These are phyloP conservation scores for Cyberlindnera euphorbiiphila DNA, from an alignment of 805 yeast species.

Conservation along the genomic window DNA sequence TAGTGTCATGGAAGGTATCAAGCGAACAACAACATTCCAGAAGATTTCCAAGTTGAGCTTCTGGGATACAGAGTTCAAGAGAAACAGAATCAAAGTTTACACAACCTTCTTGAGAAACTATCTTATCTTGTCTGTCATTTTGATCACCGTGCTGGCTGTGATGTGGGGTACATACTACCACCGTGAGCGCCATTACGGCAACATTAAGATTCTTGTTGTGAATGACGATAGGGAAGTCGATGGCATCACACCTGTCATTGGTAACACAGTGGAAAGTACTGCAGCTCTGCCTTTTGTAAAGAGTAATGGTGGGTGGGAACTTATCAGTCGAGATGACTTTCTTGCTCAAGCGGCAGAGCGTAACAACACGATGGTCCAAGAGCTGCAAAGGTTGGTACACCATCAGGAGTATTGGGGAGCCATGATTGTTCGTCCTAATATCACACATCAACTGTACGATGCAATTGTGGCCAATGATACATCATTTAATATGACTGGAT, in stretches of 20 bases:
- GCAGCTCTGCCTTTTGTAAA: slow-evolving; percentile 3
- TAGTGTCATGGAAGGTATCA: slow-evolving; percentile 19
- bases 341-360: slow-evolving; percentile 16
- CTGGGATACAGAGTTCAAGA: slow-evolving; percentile 22
- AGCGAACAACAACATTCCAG: slow-evolving; percentile 13
- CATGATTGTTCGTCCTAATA: slow-evolving; percentile 44
- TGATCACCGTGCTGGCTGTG: slow-evolving; percentile 26
- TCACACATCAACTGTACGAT: slow-evolving; percentile 32
- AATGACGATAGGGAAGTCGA: slow-evolving; percentile 19
- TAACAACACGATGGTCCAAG: slow-evolving; percentile 28
- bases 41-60: slow-evolving; percentile 19
- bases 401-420: slow-evolving; percentile 59
- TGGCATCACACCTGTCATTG: slow-evolving; percentile 19
- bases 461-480: slow-evolving; percentile 25
- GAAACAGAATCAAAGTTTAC: slow-evolving; percentile 18
- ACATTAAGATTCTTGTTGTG: slow-evolving; percentile 22
- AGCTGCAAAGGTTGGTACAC: slow-evolving; percentile 41
- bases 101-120: slow-evolving; percentile 18
- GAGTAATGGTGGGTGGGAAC: slow-evolving; percentile 28
- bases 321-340: slow-evolving; percentile 25
- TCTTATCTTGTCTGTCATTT: slow-evolving; percentile 23
- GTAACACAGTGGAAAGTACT: slow-evolving; percentile 12
- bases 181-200: slow-evolving; percentile 15
- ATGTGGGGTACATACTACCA: slow-evolving; percentile 27
- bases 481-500: slow-evolving; percentile 19